Base-by-base conservation (phyloP, 257 asterid species). In the Solanum boliviense region DNA sequence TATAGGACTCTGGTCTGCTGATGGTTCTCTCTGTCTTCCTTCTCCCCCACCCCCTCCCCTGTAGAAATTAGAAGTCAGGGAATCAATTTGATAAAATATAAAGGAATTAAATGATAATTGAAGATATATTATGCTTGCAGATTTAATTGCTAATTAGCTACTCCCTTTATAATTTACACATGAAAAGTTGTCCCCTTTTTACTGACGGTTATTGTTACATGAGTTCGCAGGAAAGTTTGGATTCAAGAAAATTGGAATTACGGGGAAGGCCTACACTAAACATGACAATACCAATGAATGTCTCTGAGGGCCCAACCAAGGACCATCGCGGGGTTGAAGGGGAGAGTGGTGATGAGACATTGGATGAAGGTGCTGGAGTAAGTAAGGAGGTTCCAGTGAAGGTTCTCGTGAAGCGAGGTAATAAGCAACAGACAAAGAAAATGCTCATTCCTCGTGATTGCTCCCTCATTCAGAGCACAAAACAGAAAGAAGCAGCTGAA, bases 401-500 rank as follows among this genome's bases (percentile, higher is more conserved):
- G 90, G 99, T 97, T 62, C 98, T 97, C 0, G 98, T 97, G 92
- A 97, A 96, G 92, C 95, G 98, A 8, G 99, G 99, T 27, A 95
- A 91, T 94, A 97, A 96, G 91, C 99, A 95, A 83, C 98, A 97
- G 89, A 97, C 98, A 9, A 96, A 93, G 90, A 96, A 95, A 78
- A 97, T 97, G 99, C 93, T 86, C 70, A 93, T 96, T 82, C 99
- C 99, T 16, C 98, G 94, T 9, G 99, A 97, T 75, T 93, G 98
- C 93, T 92, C 98, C 46, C 94, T 97, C 65, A 96, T 97, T 75
- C 99, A 95, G 94, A 93, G 99, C 93, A 94, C 99, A 12, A 97
- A 96, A 90, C 98, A 97, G 92, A 94, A 94, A 88, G 99, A 96
- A 93, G 99, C 99, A 16, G 99, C 98, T 13, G 99, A 97, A 91